Base-by-base conservation (phyloP, 768 basidiomycete genomes). In the Termitomyces sp. region DNA sequence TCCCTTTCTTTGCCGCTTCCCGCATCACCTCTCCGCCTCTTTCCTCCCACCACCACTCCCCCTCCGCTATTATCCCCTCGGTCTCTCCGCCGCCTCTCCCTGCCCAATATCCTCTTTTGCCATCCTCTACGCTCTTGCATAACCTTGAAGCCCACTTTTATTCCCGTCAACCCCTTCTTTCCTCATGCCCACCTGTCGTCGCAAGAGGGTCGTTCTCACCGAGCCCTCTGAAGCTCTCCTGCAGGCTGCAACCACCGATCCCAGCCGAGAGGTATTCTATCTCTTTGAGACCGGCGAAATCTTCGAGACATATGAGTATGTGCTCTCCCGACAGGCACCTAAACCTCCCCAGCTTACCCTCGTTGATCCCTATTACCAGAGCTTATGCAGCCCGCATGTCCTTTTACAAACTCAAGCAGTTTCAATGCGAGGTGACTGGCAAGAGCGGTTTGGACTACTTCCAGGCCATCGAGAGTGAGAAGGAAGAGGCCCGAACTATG, bases 351-450 rank as follows among this genome's bases (percentile, higher is more conserved):
- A 45, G 58, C 64, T 64, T 52, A 63, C 55, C 56, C 56, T 54
- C 48, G 25, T 25, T 32, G 27, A 43, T 45, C 59, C 48, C 52
- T 40, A 63, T 50, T 47, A 58, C 60, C 66, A 82, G 79, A 65
- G 85, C 91, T 23, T 98, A 96, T 76, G 84, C 89, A 44, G 84
- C 91, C 34, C 88, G 96, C 65, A 90, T 96, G 83, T 88, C 91
- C 58, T 98, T 97, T 78, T 97, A 97, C 76, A 83, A 86, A 54
- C 81, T 91, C 58, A 94, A 92, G 67, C 88, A 94, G 67, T 98
- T 98, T 73, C 93, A 96, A 68, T 98, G 96, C 70, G 96, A 98
- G 76, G 92, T 95, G 66, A 94, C 92, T 34, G 94, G 95, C 72
- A 96, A 94, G 76, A 89, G 91, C 62, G 86, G 88, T 54, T 80